phyloP scores from a whole-genome alignment of 306 rosid species.

The Prunus fruticosa region DNA sequence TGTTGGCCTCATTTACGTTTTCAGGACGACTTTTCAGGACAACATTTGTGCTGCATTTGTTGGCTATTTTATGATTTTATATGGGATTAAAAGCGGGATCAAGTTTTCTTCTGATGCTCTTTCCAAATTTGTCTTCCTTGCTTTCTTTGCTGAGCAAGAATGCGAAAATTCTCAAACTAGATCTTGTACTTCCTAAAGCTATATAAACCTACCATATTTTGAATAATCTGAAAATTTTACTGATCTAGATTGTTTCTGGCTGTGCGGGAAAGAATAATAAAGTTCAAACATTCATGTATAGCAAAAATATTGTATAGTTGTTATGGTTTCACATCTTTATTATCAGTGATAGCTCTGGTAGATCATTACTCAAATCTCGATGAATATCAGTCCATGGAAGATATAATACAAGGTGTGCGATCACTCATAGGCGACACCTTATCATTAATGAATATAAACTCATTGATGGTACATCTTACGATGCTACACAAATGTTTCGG shows the following conservation, averaged over 20 bases:
- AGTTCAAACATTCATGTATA: neutral
- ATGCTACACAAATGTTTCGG: neutral
- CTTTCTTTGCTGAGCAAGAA: neutral
- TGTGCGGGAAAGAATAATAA: neutral
- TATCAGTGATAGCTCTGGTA: neutral
- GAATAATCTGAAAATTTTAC: neutral
- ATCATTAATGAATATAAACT: neutral
- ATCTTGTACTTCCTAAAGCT: neutral
- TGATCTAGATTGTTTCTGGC: neutral
- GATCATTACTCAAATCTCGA: neutral
- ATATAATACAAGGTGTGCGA: neutral
- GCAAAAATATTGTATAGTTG: neutral
- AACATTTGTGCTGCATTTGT: neutral
- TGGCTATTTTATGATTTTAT: neutral
- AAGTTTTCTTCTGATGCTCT: slow-evolving; percentile 3
- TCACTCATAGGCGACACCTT: neutral
- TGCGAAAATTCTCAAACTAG: neutral
- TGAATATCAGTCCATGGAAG: neutral
- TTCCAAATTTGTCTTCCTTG: slow-evolving; percentile 1
- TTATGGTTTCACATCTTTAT: neutral
- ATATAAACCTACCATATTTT: neutral
- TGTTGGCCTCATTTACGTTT: neutral
- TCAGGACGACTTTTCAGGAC: neutral
- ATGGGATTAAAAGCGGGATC: neutral
- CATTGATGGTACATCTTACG: neutral